Evolutionary conservation across 345 rosid species (phyloP).

Genomic region (Aquilaria yunnanensis): DNA sequence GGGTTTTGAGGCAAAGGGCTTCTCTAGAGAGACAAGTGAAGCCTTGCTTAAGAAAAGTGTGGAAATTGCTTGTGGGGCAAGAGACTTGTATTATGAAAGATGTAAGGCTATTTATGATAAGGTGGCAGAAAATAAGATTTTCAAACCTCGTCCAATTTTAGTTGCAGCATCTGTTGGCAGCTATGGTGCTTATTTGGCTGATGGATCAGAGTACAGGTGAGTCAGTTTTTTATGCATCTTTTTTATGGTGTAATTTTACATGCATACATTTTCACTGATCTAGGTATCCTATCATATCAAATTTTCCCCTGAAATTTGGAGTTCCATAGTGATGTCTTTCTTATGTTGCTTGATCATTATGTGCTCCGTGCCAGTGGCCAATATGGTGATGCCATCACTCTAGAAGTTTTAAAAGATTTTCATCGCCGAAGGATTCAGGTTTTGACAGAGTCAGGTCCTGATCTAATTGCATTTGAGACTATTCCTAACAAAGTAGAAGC

Average conservation of each 20-base stretch:
- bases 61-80: conserved; percentile 63
- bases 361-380: conserved; percentile 39
- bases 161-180: conserved; percentile 85
- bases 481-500: conserved; percentile 83
- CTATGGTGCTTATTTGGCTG: conserved; percentile 87
- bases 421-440: conserved; percentile 71
- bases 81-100: conserved; percentile 39
- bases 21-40: conserved; percentile 47
- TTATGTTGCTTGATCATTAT: conserved; percentile 6
- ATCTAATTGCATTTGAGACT: conserved; percentile 76
- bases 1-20: conserved; percentile 73
- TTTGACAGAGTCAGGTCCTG: conserved; percentile 64
- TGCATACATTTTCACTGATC: too few relatives aligned
- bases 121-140: conserved; percentile 26
- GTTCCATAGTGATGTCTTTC: conserved; percentile 1
- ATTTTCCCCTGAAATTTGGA: neutral
- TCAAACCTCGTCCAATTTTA: conserved; percentile 45
- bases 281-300: too few relatives aligned
- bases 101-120: conserved; percentile 30
- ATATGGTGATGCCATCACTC: conserved; percentile 55
- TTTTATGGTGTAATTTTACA: neutral
- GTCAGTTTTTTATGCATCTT: conserved; percentile 4
- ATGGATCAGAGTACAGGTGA: conserved; percentile 85
- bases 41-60: conserved; percentile 58
- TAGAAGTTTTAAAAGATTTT: conserved; percentile 53